Conservation (phyloP, 345 rosid genomes). For the thale cress (Arabidopsis thaliana) region DNA sequence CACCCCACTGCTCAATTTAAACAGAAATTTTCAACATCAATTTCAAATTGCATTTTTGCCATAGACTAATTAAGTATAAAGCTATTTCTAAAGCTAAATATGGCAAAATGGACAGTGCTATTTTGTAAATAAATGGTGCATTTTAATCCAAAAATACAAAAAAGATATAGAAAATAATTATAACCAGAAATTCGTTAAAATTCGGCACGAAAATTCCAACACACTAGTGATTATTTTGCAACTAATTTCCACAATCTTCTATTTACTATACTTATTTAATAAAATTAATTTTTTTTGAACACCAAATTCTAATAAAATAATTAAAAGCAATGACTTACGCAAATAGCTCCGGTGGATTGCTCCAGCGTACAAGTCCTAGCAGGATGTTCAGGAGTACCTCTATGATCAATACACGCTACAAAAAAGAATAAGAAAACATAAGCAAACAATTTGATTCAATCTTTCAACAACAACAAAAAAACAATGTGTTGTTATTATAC, state of each 20-base stretch:
- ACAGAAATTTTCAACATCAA: not conserved
- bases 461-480: not conserved
- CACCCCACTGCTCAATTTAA: slow-evolving; percentile 70
- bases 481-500: not conserved
- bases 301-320: too few species aligned
- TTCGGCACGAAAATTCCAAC: not conserved
- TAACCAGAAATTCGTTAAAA: not conserved
- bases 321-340: slow-evolving; percentile 49
- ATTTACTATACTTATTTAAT: not conserved
- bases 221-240: not conserved
- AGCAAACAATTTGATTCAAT: not conserved
- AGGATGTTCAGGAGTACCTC: slow-evolving; percentile 89
- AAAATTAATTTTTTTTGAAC: too few species aligned
- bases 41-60: not conserved
- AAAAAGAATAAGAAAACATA: not conserved
- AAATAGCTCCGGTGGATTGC: slow-evolving; percentile 60
- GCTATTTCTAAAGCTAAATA: too few species aligned
- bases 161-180: too few species aligned
- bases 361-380: slow-evolving; percentile 95
- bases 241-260: not conserved
- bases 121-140: not conserved
- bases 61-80: too few species aligned
- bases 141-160: too few species aligned
- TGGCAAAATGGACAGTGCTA: too few species aligned
- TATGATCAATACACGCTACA: slow-evolving; percentile 92